Evolutionary conservation across 2,329 filamentous ascomycete genomes (phyloP), one percentile per base, ranked within the genome.

Genomic region (Penicillium sp.): DNA sequence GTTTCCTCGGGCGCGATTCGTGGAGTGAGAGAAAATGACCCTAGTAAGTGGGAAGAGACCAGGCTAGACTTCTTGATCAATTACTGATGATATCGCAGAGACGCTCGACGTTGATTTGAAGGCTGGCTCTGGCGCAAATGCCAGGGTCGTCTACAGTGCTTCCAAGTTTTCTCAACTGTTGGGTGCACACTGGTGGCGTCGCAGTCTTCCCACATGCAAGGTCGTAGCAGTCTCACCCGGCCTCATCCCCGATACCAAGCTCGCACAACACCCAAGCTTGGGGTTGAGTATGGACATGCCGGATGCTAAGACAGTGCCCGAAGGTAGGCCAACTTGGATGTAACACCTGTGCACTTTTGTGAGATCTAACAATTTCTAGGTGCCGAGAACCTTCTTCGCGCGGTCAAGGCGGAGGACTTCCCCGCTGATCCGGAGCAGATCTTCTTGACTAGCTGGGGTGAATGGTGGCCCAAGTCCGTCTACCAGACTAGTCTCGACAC

Each of bases 391-490:
- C 56, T 67, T 38, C 61, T 66, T 6, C 60, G 58, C 21, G 64
- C 63, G 3, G 57, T 63, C 34, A 50, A 47, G 2, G 47, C 36
- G 8, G 57, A 49, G 2, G 55, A 67, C 24, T 18, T 67, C 10
- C 64, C 64, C 3, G 44, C 45, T 6, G 61, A 67, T 31, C 63
- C 62, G 0, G 54, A 67, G 39, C 63, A 65, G 34, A 57, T 67
- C 14, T 64, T 67, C 45, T 40, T 67, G 53, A 67, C 64, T 22
- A 67, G 63, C 39, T 67, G 64, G 64, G 64, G 64, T n/a, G 63
- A 67, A 44, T 67, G 64, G 63, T 67, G 64, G 63, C 55, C 64
- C 4, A 64, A 54, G 52, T 59, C 66, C 55, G 63, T 66, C 22
- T 63, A 64, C 53, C 50, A 55, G 5, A 4, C 56, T 13, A 64